These are phyloP conservation scores for Kodamaea neixiangensis DNA, from an alignment of 805 yeast species.

Conservation along the genomic window DNA sequence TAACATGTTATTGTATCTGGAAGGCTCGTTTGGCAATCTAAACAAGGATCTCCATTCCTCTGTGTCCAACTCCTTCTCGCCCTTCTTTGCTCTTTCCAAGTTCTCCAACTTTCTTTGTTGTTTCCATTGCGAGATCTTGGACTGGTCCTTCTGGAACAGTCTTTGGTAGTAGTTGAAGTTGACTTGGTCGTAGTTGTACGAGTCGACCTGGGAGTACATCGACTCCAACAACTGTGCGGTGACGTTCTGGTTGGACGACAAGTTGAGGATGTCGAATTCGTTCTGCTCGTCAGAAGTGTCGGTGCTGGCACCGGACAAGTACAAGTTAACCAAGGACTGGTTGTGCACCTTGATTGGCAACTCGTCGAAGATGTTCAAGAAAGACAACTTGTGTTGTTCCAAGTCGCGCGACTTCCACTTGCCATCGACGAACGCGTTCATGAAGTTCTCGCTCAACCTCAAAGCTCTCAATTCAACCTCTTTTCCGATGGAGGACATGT, in stretches of 20 bases:
- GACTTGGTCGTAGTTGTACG: constrained; percentile 74
- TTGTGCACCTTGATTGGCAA: constrained; percentile 66
- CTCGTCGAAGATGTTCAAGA: constrained; percentile 70
- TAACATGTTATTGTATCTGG: constrained; percentile 71
- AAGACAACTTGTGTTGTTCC: constrained; percentile 59
- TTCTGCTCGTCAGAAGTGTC: constrained; percentile 16
- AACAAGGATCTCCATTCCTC: constrained; percentile 64
- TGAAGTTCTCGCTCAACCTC: constrained; percentile 63
- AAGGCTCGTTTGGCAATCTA: constrained; percentile 73
- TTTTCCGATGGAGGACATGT: constrained; percentile 65
- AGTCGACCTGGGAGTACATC: constrained; percentile 68
- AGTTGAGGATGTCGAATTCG: constrained; percentile 41
- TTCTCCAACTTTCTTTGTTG: constrained; percentile 68
- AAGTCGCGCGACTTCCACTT: constrained; percentile 69
- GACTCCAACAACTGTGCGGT: constrained; percentile 57
- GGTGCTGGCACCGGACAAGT: constrained; percentile 38
- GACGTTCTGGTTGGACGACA: constrained; percentile 44
- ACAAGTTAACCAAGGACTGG: constrained; percentile 63
- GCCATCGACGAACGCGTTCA: constrained; percentile 55
- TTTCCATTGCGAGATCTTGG: constrained; percentile 75
- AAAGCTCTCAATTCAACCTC: constrained; percentile 69
- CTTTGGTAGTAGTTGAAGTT: constrained; percentile 83
- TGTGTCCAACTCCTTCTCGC: constrained; percentile 56
- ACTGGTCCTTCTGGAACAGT: constrained; percentile 65
- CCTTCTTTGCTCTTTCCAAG: constrained; percentile 55